Evolutionary conservation across 371 early-diverging fungal species (phyloP).

Genomic region (Lichtheimia ornata): DNA sequence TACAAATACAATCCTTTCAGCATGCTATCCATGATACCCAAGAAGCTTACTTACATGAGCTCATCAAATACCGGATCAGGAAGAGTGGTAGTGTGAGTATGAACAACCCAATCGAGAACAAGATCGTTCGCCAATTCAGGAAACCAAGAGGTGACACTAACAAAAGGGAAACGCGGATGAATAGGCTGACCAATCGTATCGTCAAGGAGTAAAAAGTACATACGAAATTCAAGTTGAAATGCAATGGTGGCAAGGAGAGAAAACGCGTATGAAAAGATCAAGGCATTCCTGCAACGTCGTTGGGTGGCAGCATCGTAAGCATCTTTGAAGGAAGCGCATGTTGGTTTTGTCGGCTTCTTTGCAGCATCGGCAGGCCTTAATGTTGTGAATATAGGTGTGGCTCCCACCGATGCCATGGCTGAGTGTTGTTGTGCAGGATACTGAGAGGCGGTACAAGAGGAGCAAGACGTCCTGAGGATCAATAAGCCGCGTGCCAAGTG

Average conservation of each 20-base stretch:
- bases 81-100: conserved; percentile 1
- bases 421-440: too few relatives aligned
- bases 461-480: too few relatives aligned
- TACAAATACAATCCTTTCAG: neutral
- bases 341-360: conserved; percentile 3
- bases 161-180: neutral
- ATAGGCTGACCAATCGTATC: neutral
- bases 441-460: too few relatives aligned
- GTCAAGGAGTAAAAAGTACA: neutral
- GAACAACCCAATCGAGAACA: conserved; percentile 4
- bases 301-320: neutral
- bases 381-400: neutral
- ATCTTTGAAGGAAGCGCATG: conserved; percentile 17
- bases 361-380: neutral
- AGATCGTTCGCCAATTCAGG: neutral
- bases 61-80: conserved; percentile 1
- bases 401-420: neutral
- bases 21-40: neutral
- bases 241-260: conserved; percentile 11
- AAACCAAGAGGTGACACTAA: conserved; percentile 8
- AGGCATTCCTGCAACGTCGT: conserved; percentile 6
- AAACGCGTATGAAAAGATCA: conserved; percentile 6
- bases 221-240: conserved; percentile 12
- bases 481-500: too few relatives aligned
- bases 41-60: neutral